Conservation (phyloP, 805 yeast genomes). For the Scheffersomyces spartinae region DNA sequence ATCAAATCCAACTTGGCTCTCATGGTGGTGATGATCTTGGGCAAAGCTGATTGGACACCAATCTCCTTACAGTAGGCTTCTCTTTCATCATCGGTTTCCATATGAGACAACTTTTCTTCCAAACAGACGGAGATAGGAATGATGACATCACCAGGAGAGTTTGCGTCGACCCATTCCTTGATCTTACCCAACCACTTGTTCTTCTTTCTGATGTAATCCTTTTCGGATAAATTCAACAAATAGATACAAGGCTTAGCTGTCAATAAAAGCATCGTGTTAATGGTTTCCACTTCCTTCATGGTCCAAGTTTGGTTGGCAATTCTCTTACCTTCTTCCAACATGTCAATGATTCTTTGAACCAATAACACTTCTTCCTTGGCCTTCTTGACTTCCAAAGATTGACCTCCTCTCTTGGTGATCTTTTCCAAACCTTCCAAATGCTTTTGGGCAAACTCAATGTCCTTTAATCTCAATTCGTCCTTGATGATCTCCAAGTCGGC, state of each 20-base stretch:
- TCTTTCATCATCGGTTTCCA: constrained; percentile 78
- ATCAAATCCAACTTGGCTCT: constrained; percentile 77
- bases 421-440: constrained; percentile 66
- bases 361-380: constrained; percentile 77
- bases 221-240: constrained; percentile 81
- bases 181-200: constrained; percentile 77
- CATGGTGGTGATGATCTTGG: constrained; percentile 79
- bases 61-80: constrained; percentile 63
- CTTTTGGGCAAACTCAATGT: constrained; percentile 66
- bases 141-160: constrained; percentile 77
- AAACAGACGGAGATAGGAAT: constrained; percentile 88
- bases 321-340: constrained; percentile 77
- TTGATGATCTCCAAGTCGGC: constrained; percentile 52
- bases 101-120: constrained; percentile 82
- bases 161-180: constrained; percentile 80
- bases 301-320: constrained; percentile 84
- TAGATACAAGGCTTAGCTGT: constrained; percentile 95
- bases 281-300: constrained; percentile 79
- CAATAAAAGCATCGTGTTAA: constrained; percentile 76
- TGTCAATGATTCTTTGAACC: constrained; percentile 60
- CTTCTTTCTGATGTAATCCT: constrained; percentile 77
- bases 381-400: constrained; percentile 77
- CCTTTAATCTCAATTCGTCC: constrained; percentile 52
- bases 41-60: constrained; percentile 72
- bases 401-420: constrained; percentile 80